A percentile compares a stretch with the other conserved stretches of the same genome.
phyloP scores from a whole-genome alignment of 2,329 filamentous ascomycete genomes.

The Fusarium clavum region DNA sequence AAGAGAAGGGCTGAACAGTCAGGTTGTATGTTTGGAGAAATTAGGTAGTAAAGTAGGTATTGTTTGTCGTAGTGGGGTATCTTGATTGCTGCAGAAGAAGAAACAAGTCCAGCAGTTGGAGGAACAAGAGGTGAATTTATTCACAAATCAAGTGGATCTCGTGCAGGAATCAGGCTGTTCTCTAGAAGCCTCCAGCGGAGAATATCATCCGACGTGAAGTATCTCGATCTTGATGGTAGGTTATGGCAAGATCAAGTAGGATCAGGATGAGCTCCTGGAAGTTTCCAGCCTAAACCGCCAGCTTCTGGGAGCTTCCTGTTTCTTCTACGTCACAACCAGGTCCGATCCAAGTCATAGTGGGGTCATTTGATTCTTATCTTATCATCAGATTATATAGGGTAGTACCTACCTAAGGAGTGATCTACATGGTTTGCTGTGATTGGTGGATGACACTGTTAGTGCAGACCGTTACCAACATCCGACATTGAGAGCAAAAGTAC shows the following conservation, averaged over 20 bases:
- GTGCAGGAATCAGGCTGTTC: constrained; percentile 28
- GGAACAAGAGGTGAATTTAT: constrained; percentile 44
- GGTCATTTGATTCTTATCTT: constrained; percentile 38
- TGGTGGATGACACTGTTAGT: neutral
- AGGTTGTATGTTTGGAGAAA: constrained; percentile 36
- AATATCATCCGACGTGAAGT: constrained; percentile 36
- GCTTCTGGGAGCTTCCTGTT: constrained; percentile 47
- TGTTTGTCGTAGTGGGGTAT: constrained; percentile 39
- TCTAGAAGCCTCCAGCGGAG: constrained; percentile 31
- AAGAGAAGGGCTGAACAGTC: constrained; percentile 24
- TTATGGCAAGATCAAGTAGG: constrained; percentile 44
- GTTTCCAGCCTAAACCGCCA: constrained; percentile 45
- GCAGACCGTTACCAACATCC: constrained; percentile 2
- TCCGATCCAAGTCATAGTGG: constrained; percentile 28
- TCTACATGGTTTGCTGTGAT: neutral
- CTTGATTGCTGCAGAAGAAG: constrained; percentile 24
- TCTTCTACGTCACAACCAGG: constrained; percentile 52
- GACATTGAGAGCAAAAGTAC: neutral
- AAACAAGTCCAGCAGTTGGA: constrained; percentile 14
- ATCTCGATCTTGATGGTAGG: constrained; percentile 40
- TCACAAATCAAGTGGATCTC: constrained; percentile 40
- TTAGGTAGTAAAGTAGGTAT: constrained; percentile 35
- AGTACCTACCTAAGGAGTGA: neutral
- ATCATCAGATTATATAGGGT: constrained; percentile 21
- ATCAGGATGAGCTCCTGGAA: constrained; percentile 46